Percentiles rank a stretch among this genome's conserved stretches.
Evolutionary conservation across 495 filamentous ascomycete species (phyloP).

Genomic region (Clohesyomyces aquaticus): DNA sequence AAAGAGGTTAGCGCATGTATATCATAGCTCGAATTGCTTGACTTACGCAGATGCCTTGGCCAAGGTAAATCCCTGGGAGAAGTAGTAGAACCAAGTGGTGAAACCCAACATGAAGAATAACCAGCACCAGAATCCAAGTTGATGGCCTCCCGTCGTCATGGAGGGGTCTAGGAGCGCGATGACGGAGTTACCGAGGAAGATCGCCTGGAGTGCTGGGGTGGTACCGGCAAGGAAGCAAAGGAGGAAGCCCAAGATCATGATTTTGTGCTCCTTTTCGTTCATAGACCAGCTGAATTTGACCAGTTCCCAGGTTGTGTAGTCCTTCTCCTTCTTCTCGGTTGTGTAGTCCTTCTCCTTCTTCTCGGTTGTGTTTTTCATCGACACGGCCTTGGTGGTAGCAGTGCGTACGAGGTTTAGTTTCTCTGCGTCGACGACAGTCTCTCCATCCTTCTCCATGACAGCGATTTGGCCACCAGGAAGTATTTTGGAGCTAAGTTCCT

Average conservation of each 20-base stretch:
- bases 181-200: conserved; percentile 91
- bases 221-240: conserved; percentile 80
- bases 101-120: conserved; percentile 97
- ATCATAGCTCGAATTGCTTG: background rate
- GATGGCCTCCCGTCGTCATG: conserved; percentile 45
- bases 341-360: conserved; percentile 50
- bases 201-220: conserved; percentile 82
- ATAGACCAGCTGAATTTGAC: conserved; percentile 83
- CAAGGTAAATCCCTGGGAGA: conserved; percentile 71
- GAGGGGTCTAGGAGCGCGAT: conserved; percentile 65
- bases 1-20: conserved; percentile 52
- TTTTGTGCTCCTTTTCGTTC: conserved; percentile 72
- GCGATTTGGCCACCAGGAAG: conserved; percentile 53
- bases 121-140: conserved; percentile 77
- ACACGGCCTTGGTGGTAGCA: conserved; percentile 11
- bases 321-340: conserved; percentile 44
- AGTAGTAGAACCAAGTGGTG: conserved; percentile 70
- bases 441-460: conserved; percentile 45
- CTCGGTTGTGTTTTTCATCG: conserved; percentile 52
- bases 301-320: conserved; percentile 71
- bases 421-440: conserved; percentile 13
- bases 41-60: conserved; percentile 58
- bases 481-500: conserved; percentile 58
- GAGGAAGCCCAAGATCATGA: conserved; percentile 77
- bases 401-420: conserved; percentile 29